Base-by-base conservation (phyloP, 1,139 yeast species). In the Blastobotrys raffinosifermentans region DNA sequence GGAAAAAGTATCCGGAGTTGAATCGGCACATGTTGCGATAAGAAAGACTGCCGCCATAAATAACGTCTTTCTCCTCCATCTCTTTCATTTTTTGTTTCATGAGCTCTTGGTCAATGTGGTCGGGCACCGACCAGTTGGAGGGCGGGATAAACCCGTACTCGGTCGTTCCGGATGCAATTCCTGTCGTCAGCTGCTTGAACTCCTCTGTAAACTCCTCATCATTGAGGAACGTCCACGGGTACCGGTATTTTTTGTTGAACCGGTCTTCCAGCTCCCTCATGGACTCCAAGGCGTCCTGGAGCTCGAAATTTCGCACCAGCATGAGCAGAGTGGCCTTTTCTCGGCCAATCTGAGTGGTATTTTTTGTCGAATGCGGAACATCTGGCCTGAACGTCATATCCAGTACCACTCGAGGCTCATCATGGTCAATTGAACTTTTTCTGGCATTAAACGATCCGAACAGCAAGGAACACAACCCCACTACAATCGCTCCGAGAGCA, bases 181-280 rank as follows among this genome's bases (percentile, higher is more conserved):
- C 71, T 1, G 80, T 67, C 0, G 96, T 87, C 48, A 74, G 39
- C 27, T 38, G 26, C 42, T 59, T 80, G 58, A 89, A 86, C 31
- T 76, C 77, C 1, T 71, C 74, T 4, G 76, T 73, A 57, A 89
- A 89, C 2, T 80, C 81, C 26, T 75, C 85, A 54, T 89, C 94
- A 54, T 89, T 89, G 35, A 89, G 58, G 51, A 89, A 87, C 1
- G 86, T 81, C 96, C 96, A 89, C 4, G 94, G 91, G 49, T 75
- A 75, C 46, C 72, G 56, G 58, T 58, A 74, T 39, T 69, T 63
- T 10, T 66, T 56, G 58, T 75, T 75, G 61, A 75, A 75, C 11
- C 80, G 55, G 53, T 75, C 80, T 53, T 75, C 80, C 26, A 82
- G 66, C 23, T 75, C 67, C 41, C 87, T 67, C 64, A 83, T 81